Evolutionary conservation across 805 yeast genomes (phyloP), one percentile per base, ranked within the genome.

Genomic region (Metschnikowia lochheadii): DNA sequence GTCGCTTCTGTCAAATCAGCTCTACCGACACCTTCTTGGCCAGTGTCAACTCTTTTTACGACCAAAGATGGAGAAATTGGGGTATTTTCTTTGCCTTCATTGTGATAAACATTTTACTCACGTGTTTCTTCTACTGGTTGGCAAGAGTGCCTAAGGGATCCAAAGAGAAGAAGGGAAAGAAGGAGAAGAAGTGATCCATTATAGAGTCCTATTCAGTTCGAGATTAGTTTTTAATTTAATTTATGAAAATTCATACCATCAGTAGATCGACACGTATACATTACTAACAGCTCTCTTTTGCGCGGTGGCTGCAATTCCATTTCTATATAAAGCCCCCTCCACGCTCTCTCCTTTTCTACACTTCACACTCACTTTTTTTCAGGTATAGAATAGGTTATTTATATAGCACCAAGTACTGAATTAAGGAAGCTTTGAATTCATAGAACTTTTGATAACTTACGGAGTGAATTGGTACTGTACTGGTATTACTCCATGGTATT

Each of bases 121-220:
- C 75, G 13, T 53, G 69, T 7, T 51, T 63, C 52, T 59, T 70
- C 50, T 77, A 84, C 75, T 83, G 87, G 85, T 62, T 81, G 26
- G 80, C 83, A 11, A 80, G 94, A 76, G 92, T 86, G 53, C 94
- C 94, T 49, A 85, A 85, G 77, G 79, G 77, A 55, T 64, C 58
- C 56, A 67, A 74, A 60, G 63, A 68, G 57, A 68, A 66, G 64
- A 69, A 68, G 31, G 18, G 21, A 2, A 41, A 41, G 26, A 18
- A 38, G 14, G 20, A 40, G 20, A 26, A 40, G 34, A n/a, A 31
- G 18, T 26, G 43, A 34, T 34, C 11, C 2, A 23, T 13, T 26
- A 38, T 38, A n/a, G 29, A 38, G 40, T 15, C 6, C 21, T 13
- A 21, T 38, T 38, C 18, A 38, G 26, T 38, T 21, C 40, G 14